phyloP scores from a whole-genome alignment of 2,329 filamentous ascomycete species.

The Pleurostoma richardsiae region DNA sequence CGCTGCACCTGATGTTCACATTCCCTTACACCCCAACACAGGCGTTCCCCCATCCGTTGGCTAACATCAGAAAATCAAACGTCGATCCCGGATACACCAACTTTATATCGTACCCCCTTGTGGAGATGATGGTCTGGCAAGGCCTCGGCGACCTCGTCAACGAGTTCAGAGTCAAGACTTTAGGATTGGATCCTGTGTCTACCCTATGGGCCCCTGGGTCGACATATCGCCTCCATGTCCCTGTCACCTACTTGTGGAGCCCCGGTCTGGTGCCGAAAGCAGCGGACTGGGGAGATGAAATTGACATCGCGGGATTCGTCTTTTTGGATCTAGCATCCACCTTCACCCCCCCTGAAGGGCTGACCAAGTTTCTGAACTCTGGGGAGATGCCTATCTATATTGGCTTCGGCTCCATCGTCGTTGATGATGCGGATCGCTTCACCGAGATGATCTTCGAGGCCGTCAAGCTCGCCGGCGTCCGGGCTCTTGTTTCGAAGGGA shows the following conservation, averaged over 20 bases:
- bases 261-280: conserved; percentile 63
- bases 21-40: conserved; percentile 74
- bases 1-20: conserved; percentile 84
- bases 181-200: conserved; percentile 68
- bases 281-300: conserved; percentile 61
- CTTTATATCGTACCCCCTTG: conserved; percentile 74
- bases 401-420: conserved; percentile 71
- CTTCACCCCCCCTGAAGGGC: conserved; percentile 51
- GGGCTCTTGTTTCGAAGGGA: conserved; percentile 69
- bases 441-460: conserved; percentile 69
- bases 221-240: conserved; percentile 67
- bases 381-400: conserved; percentile 65
- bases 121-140: conserved; percentile 90
- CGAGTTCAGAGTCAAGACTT: conserved; percentile 62
- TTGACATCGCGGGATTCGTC: conserved; percentile 74
- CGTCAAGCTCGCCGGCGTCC: conserved; percentile 58
- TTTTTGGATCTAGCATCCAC: conserved; percentile 65
- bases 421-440: conserved; percentile 65
- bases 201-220: conserved; percentile 73
- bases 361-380: conserved; percentile 48
- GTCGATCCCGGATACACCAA: conserved; percentile 71
- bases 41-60: conserved; percentile 71
- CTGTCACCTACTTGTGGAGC: conserved; percentile 71
- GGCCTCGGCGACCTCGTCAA: conserved; percentile 78
- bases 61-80: conserved; percentile 68